Evolutionary conservation across 345 rosid genomes (phyloP).

Genomic region (Dovyalis caffra): DNA sequence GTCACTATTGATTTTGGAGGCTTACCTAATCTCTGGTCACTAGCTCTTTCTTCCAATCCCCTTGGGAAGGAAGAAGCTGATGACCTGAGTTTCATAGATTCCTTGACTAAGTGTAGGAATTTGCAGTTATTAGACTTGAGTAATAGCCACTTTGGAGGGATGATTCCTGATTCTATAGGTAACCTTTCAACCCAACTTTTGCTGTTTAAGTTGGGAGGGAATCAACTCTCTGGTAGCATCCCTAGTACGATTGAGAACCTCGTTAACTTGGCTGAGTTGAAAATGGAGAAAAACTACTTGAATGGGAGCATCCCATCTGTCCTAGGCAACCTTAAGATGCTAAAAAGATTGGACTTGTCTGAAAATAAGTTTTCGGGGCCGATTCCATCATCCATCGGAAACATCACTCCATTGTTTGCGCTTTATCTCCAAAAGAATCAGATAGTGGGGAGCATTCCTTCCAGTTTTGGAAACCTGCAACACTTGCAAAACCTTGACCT

Average conservation of each 20-base stretch:
- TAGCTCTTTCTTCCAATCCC: too few species aligned
- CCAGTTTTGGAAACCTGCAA: background rate
- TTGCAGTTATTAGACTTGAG: background rate
- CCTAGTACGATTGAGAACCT: constrained; percentile 9
- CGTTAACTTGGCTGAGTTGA: background rate
- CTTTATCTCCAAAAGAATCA: background rate
- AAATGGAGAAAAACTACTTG: background rate
- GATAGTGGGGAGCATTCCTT: constrained; percentile 14
- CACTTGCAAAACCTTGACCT: background rate
- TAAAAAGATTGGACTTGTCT: background rate
- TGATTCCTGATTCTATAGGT: constrained; percentile 12
- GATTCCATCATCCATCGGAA: constrained; percentile 10
- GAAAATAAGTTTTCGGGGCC: background rate
- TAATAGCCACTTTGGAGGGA: background rate
- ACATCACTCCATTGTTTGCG: background rate
- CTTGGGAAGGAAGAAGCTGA: background rate
- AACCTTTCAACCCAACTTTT: constrained; percentile 11
- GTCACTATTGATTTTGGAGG: too few species aligned
- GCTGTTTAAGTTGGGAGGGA: background rate
- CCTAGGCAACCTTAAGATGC: background rate
- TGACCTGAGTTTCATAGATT: background rate
- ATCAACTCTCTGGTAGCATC: constrained; percentile 15
- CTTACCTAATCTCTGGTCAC: too few species aligned
- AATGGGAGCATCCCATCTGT: constrained; percentile 1
- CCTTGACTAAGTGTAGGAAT: background rate